phyloP scores from a whole-genome alignment of 306 rosid genomes.

The Medicago lupulina region DNA sequence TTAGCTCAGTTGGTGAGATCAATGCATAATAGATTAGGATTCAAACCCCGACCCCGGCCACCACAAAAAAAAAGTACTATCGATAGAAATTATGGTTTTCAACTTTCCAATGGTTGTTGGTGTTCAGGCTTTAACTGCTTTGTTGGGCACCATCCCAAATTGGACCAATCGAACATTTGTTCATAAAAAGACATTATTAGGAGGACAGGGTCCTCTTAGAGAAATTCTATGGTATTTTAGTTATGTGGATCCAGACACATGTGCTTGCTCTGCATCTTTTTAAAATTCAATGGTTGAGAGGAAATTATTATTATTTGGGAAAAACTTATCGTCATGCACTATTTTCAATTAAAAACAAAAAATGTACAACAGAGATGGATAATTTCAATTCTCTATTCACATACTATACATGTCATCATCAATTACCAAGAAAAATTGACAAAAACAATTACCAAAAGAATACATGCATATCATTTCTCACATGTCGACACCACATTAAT shows the following conservation, averaged over 20 bases:
- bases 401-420: too few relatives aligned
- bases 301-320: background rate
- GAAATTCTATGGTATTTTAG: background rate
- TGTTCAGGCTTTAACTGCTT: conserved; percentile 5
- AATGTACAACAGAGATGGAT: background rate
- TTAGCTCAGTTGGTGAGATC: too few relatives aligned
- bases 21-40: too few relatives aligned
- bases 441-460: too few relatives aligned
- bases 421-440: too few relatives aligned
- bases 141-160: background rate
- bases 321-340: background rate
- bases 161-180: conserved; percentile 36
- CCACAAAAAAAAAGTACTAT: too few relatives aligned
- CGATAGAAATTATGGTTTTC: background rate
- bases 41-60: too few relatives aligned
- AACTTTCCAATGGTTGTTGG: background rate
- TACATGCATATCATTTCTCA: background rate
- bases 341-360: background rate
- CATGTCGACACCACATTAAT: background rate
- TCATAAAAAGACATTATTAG: conserved; percentile 14
- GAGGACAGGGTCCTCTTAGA: conserved; percentile 24
- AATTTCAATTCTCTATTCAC: background rate
- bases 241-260: background rate
- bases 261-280: background rate
- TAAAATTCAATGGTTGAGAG: background rate